Conservation (phyloP, 192 early-diverging fungal species). For the Linnemannia schmuckeri region DNA sequence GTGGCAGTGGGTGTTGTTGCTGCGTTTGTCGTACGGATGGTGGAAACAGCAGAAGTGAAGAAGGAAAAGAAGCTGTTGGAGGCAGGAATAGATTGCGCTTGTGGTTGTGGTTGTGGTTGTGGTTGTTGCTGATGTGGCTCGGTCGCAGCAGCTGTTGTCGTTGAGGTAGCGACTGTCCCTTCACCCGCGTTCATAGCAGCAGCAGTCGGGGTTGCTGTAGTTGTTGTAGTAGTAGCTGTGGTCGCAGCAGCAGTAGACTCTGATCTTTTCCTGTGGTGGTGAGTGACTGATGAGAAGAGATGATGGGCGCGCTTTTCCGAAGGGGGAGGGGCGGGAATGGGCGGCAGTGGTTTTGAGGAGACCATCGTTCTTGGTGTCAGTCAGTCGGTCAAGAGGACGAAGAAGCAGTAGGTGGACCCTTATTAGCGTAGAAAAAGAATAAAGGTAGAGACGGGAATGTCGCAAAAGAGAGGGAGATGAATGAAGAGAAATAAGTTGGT, state of each 20-base stretch:
- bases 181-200: too few relatives aligned
- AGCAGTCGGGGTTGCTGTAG: background rate
- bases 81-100: background rate
- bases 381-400: background rate
- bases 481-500: too few relatives aligned
- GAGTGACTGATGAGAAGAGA: slow-evolving; percentile 22
- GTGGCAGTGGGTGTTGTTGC: background rate
- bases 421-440: background rate
- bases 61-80: background rate
- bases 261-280: slow-evolving; percentile 33
- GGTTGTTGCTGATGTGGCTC: background rate
- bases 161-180: background rate
- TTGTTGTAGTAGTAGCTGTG: background rate
- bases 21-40: background rate
- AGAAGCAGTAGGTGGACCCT: background rate
- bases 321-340: slow-evolving; percentile 29
- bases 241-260: slow-evolving; percentile 10
- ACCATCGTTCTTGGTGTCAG: slow-evolving; percentile 18
- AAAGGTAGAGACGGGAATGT: background rate
- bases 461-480: background rate
- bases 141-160: background rate
- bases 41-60: background rate
- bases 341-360: slow-evolving; percentile 50
- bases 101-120: slow-evolving; percentile 9
- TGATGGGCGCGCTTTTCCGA: slow-evolving; percentile 23